Base-by-base conservation (phyloP, 768 basidiomycete genomes). In the Rhizopogon salebrosus region DNA sequence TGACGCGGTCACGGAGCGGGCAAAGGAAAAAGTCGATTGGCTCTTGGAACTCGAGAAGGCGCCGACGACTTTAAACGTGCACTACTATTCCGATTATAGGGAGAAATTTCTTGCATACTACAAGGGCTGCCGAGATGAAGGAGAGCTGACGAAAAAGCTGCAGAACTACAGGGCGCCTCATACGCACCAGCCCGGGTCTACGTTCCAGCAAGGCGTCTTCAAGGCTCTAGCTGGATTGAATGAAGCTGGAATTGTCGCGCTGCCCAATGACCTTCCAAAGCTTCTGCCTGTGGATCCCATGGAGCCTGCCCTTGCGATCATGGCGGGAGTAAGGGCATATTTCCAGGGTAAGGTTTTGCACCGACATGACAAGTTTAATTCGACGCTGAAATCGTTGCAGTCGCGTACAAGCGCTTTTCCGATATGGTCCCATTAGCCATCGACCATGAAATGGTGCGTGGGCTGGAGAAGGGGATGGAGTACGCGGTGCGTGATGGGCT, bases 251-350 rank as follows among this genome's bases (percentile, higher is more conserved):
- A 58, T 83, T 11, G 10, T 54, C 0, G 72, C 68, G 3, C 65
- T 70, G 35, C 62, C 73, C 0, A 65, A 66, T 3, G 79, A 83
- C 49, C 56, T 87, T 0, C 57, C 74, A 0, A 81, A 74, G 57
- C 59, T 87, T 0, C 69, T 83, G 3, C 75, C 79, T 0, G 52
- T 71, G 0, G 83, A 86, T 54, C 67, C 67, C 2, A 76, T 74
- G 72, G 83, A 82, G 35, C 74, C 77, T 0, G 82, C 82, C 0
- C 57, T 89, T 16, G 58, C 66, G 3, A 85, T 89, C 59, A 88
- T 89, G 85, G 84, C 84, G 0, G 77, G 82, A 51, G 84, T 87
- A 1, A 73, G 84, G 4, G 86, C 83, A 0, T 88, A 89, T 57
- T 89, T 88, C 64, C 84, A 88, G 74, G 87, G 88, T 85, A 59